Percentiles rank a stretch among this genome's conserved stretches.
These are phyloP conservation scores for Sherardia arvensis DNA, from an alignment of 257 asterid species.

Conservation along the genomic window DNA sequence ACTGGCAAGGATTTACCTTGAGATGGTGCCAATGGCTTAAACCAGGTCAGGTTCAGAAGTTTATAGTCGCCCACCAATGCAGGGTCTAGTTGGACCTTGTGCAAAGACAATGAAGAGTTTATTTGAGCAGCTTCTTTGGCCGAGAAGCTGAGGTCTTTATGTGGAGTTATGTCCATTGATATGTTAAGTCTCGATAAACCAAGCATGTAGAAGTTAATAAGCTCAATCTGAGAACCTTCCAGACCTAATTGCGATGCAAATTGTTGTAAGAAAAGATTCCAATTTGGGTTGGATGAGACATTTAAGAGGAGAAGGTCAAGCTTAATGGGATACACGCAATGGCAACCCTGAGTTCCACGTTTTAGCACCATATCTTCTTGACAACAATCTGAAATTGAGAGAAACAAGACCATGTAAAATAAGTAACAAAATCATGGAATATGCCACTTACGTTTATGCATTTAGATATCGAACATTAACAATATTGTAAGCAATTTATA, in stretches of 20 bases:
- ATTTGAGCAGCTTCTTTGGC: slow-evolving; percentile 55
- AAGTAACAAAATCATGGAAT: not conserved
- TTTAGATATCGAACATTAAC: not conserved
- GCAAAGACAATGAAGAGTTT: slow-evolving; percentile 52
- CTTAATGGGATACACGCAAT: slow-evolving; percentile 81
- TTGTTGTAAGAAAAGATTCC: slow-evolving; percentile 68
- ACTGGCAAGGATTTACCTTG: slow-evolving; percentile 42
- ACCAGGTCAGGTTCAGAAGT: slow-evolving; percentile 81
- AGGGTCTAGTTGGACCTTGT: slow-evolving; percentile 62
- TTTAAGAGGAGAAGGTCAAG: slow-evolving; percentile 79
- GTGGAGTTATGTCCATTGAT: slow-evolving; percentile 89
- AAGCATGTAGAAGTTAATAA: slow-evolving; percentile 74
- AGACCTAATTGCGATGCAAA: slow-evolving; percentile 67
- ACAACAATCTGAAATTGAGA: slow-evolving; percentile 62
- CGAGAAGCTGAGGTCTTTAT: slow-evolving; percentile 59
- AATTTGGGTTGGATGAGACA: slow-evolving; percentile 68
- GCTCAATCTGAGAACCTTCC: slow-evolving; percentile 79
- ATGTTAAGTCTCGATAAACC: slow-evolving; percentile 72
- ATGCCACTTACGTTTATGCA: not conserved
- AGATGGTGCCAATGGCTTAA: slow-evolving; percentile 47
- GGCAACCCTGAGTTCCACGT: slow-evolving; percentile 69
- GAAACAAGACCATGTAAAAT: slow-evolving; percentile 12
- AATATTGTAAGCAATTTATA: not conserved
- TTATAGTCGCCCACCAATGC: slow-evolving; percentile 68
- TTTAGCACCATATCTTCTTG: slow-evolving; percentile 72